Conservation (phyloP, 2,329 filamentous ascomycete genomes). For the Paraphoma chrysanthemicola region DNA sequence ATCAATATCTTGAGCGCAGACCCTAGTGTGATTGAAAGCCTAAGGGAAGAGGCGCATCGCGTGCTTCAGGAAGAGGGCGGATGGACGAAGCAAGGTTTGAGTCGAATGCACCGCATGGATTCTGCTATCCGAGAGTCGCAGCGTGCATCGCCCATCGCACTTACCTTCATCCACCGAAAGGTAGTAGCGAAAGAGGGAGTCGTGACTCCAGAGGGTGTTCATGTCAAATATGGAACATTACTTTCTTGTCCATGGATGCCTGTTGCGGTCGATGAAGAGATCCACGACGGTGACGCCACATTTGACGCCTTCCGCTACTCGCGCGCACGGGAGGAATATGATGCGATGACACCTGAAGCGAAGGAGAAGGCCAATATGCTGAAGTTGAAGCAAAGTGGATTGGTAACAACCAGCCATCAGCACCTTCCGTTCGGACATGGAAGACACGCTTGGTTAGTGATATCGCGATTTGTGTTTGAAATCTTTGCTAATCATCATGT, state of each 20-base stretch:
- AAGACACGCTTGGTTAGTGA: constrained; percentile 52
- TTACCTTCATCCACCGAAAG: constrained; percentile 56
- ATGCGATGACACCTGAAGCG: constrained; percentile 21
- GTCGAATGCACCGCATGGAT: constrained; percentile 56
- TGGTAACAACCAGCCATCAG: constrained; percentile 61
- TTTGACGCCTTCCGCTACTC: constrained; percentile 37
- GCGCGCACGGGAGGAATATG: constrained; percentile 25
- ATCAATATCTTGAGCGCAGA: constrained; percentile 26
- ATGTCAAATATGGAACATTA: constrained; percentile 22
- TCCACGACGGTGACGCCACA: constrained; percentile 18
- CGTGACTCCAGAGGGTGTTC: constrained; percentile 73
- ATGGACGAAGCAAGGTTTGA: constrained; percentile 58
- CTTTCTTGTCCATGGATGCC: constrained; percentile 26
- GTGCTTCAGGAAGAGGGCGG: constrained; percentile 44
- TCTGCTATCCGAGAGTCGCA: constrained; percentile 63
- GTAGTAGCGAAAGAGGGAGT: constrained; percentile 74
- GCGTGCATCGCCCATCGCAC: constrained; percentile 56
- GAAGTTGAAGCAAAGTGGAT: constrained; percentile 52
- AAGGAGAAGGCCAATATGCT: constrained; percentile 23
- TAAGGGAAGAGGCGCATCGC: constrained; percentile 54
- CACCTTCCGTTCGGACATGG: constrained; percentile 66
- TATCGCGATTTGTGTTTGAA: constrained; percentile 31
- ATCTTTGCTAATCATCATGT: constrained; percentile 6
- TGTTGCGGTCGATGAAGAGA: constrained; percentile 21
- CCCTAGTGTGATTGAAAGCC: constrained; percentile 23